Conservation (phyloP, 2,329 filamentous ascomycete species). For the Arthrobotrys pseudoclavata region DNA sequence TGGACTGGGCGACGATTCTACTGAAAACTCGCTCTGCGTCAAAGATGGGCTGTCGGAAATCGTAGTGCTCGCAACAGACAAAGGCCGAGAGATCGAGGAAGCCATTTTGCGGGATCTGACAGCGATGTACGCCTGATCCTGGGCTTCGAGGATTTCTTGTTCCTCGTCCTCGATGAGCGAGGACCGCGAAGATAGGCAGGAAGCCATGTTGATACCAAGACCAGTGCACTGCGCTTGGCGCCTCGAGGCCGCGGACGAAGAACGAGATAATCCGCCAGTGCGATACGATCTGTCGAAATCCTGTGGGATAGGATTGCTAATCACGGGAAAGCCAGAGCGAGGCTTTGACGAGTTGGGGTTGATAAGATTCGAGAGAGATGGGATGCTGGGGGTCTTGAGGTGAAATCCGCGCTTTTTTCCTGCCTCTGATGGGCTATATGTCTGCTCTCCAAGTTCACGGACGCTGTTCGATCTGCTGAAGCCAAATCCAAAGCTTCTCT, state of each 20-base stretch:
- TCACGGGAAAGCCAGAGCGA: conserved; percentile 35
- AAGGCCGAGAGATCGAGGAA: conserved; percentile 19
- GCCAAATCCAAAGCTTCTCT: conserved; percentile 46
- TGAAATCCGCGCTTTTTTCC: conserved; percentile 43
- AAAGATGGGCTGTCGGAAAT: conserved; percentile 49
- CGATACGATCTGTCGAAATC: conserved; percentile 31
- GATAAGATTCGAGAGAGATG: conserved; percentile 39
- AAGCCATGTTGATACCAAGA: conserved; percentile 37
- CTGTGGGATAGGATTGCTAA: conserved; percentile 48
- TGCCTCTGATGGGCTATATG: conserved; percentile 10
- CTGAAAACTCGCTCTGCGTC: conserved; percentile 46
- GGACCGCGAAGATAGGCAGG: conserved; percentile 35
- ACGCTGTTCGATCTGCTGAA: conserved; percentile 48
- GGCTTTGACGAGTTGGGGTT: conserved; percentile 28
- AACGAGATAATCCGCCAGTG: conserved; percentile 13
- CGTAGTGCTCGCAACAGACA: conserved; percentile 42
- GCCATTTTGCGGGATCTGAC: conserved; percentile 37
- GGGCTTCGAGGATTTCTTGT: conserved; percentile 46
- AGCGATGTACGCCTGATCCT: conserved; percentile 35
- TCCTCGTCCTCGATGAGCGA: conserved; percentile 47
- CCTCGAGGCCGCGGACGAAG: conserved; percentile 30
- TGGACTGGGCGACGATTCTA: conserved; percentile 43
- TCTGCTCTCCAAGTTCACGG: conserved; percentile 37
- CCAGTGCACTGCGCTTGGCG: conserved; percentile 1
- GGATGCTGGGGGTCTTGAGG: conserved; percentile 47